Conservation (phyloP, 2,329 filamentous ascomycete species). For the Diaporthe ampelina region DNA sequence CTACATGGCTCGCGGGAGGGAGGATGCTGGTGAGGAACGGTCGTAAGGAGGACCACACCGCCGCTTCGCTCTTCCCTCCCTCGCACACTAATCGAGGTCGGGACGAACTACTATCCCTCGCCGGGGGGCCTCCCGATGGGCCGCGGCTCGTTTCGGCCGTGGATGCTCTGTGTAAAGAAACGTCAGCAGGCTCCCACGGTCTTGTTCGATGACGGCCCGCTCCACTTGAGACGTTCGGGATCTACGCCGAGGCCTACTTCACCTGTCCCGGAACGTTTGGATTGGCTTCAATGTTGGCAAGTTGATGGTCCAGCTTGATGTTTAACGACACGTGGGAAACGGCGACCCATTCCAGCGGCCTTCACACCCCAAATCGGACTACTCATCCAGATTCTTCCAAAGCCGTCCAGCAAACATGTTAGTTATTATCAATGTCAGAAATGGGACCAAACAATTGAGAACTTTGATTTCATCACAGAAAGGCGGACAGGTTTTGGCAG, state of each 20-base stretch:
- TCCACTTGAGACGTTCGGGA: not conserved
- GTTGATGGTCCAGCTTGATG: not conserved
- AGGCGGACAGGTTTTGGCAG: not conserved
- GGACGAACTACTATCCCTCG: not conserved
- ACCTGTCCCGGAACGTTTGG: not conserved
- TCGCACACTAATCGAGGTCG: not conserved
- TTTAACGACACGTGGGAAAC: not conserved
- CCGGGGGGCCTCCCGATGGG: not conserved
- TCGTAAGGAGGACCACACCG: not conserved
- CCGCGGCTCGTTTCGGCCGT: not conserved
- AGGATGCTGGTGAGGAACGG: conserved; percentile 9
- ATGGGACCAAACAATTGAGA: not conserved
- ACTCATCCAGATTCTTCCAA: not conserved
- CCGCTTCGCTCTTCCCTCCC: not conserved
- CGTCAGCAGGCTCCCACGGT: not conserved
- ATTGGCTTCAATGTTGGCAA: not conserved
- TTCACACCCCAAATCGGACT: not conserved
- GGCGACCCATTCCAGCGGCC: not conserved
- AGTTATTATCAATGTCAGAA: not conserved
- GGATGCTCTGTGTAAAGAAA: not conserved
- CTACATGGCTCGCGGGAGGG: conserved; percentile 31
- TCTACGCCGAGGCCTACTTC: not conserved
- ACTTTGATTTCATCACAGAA: not conserved
- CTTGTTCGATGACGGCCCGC: not conserved
- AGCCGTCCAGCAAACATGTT: not conserved